Conservation (phyloP, 208 protist genomes). For the Balamuthia mandrillaris region DNA sequence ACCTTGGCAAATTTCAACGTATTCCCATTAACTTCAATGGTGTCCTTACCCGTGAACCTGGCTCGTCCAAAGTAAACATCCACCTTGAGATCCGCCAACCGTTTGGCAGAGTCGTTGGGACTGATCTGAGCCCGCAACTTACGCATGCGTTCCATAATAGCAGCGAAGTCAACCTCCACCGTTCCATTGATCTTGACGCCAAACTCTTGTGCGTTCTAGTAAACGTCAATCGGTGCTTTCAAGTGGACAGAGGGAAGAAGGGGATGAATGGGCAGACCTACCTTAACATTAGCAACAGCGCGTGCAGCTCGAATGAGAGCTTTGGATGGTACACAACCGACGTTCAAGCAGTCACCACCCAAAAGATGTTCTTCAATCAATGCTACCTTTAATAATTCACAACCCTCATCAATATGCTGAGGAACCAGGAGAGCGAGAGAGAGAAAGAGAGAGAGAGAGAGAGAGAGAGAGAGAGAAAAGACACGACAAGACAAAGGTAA, state of each 20-base stretch:
- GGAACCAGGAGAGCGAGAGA: too few species aligned
- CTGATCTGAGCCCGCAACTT: constrained; percentile 45
- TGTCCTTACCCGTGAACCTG: constrained; percentile 26
- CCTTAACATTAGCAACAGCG: constrained; percentile 32
- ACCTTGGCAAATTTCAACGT: constrained; percentile 39
- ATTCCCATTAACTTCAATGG: constrained; percentile 45
- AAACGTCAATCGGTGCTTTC: not conserved
- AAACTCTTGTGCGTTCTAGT: not conserved
- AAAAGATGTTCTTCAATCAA: constrained; percentile 58
- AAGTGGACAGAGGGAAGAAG: not conserved
- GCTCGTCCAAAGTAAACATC: constrained; percentile 54
- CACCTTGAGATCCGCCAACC: constrained; percentile 35
- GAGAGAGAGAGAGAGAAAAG: not conserved
- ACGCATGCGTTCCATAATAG: constrained; percentile 61
- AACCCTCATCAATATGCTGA: constrained; percentile 16
- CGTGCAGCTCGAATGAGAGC: constrained; percentile 46
- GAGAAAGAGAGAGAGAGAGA: too few species aligned
- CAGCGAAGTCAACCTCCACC: constrained; percentile 36
- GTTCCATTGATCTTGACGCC: not conserved
- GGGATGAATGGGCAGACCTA: not conserved
- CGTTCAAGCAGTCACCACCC: constrained; percentile 67
- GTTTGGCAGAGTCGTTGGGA: constrained; percentile 32
- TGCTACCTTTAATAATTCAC: not conserved
- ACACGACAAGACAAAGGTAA: not conserved
- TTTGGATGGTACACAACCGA: constrained; percentile 67